Evolutionary conservation across 108 stramenopile species (phyloP).

Genomic region (Skeletonema marinoi): DNA sequence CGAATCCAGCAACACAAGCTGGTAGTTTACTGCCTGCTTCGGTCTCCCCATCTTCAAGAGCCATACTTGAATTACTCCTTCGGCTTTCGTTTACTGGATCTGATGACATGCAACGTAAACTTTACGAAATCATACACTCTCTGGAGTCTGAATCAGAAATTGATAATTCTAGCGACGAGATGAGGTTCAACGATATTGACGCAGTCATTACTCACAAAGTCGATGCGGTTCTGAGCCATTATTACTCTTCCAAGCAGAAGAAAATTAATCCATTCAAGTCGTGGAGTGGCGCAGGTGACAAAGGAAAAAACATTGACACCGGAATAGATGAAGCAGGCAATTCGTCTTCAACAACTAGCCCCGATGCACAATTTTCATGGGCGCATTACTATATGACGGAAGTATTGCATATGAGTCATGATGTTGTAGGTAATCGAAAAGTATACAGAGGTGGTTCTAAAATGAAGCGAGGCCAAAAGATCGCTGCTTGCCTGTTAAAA

Average conservation of each 20-base stretch:
- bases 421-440: not conserved
- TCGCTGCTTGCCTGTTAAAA: constrained; percentile 33
- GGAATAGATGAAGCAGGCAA: not conserved
- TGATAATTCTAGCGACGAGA: not conserved
- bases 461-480: constrained; percentile 43
- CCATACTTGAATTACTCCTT: constrained; percentile 37
- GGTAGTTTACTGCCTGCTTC: not conserved
- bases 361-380: constrained; percentile 1
- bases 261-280: constrained; percentile 30
- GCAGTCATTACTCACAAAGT: constrained; percentile 32
- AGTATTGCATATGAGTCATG: constrained; percentile 19
- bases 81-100: constrained; percentile 22
- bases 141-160: constrained; percentile 1
- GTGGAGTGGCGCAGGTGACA: constrained; percentile 45
- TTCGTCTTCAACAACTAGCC: not conserved
- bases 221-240: constrained; percentile 27
- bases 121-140: constrained; percentile 33
- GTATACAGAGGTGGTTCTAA: constrained; percentile 20
- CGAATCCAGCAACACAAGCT: constrained; percentile 6
- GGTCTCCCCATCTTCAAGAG: constrained; percentile 21
- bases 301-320: constrained; percentile 15
- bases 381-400: constrained; percentile 27
- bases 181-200: constrained; percentile 12
- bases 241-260: constrained; percentile 26
- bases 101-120: constrained; percentile 4